phyloP scores from a whole-genome alignment of 805 yeast genomes.

The Isabelozyma heimii region DNA sequence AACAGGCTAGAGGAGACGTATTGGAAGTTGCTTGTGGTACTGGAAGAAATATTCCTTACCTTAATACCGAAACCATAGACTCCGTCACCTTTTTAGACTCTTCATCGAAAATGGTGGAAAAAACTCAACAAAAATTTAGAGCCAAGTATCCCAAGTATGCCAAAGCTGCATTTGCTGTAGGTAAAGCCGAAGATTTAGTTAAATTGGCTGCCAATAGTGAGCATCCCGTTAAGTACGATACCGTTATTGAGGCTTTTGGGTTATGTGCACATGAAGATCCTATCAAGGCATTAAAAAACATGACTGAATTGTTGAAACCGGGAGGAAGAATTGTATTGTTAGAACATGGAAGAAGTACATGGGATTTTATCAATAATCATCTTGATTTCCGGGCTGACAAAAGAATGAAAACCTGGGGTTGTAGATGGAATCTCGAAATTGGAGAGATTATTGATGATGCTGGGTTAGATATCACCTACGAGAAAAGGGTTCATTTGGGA shows the following conservation, averaged over 20 bases:
- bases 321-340: slow-evolving; percentile 84
- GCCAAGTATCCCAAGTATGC: slow-evolving; percentile 61
- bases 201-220: slow-evolving; percentile 44
- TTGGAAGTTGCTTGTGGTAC: slow-evolving; percentile 96
- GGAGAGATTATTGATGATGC: slow-evolving; percentile 82
- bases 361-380: slow-evolving; percentile 71
- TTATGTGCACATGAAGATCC: slow-evolving; percentile 96
- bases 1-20: slow-evolving; percentile 80
- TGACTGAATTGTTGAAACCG: slow-evolving; percentile 72
- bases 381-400: slow-evolving; percentile 80
- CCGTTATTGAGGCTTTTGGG: slow-evolving; percentile 92
- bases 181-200: slow-evolving; percentile 80
- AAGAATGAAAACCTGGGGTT: slow-evolving; percentile 91
- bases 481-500: slow-evolving; percentile 82
- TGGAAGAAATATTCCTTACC: slow-evolving; percentile 82
- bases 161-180: slow-evolving; percentile 84
- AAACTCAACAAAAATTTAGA: slow-evolving; percentile 71
- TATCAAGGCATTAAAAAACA: slow-evolving; percentile 71
- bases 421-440: slow-evolving; percentile 95
- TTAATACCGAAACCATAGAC: slow-evolving; percentile 55
- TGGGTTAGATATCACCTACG: slow-evolving; percentile 79
- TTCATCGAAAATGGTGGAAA: slow-evolving; percentile 80
- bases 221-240: slow-evolving; percentile 67
- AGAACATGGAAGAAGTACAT: slow-evolving; percentile 90
- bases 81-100: slow-evolving; percentile 87